Evolutionary conservation across 2,329 filamentous ascomycete genomes (phyloP).

Genomic region (Ophiocordyceps sinensis): DNA sequence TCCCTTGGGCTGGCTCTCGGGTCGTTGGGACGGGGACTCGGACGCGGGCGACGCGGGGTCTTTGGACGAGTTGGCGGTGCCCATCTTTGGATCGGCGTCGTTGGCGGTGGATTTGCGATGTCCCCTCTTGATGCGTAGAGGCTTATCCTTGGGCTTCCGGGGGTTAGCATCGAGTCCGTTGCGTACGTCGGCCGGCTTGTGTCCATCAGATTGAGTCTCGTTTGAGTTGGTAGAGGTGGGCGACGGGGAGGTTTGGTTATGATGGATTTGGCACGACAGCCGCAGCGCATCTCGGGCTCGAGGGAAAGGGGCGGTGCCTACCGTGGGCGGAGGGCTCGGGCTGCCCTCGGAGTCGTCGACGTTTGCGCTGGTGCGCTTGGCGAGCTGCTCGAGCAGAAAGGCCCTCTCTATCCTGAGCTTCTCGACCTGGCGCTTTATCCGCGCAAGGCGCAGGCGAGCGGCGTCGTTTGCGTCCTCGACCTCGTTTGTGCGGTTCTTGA

Average conservation of each 20-base stretch:
- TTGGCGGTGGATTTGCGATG: slow-evolving; percentile 45
- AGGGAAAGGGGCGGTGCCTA: slow-evolving; percentile 23
- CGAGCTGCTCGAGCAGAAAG: slow-evolving; percentile 57
- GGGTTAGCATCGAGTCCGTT: slow-evolving; percentile 20
- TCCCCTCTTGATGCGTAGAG: slow-evolving; percentile 58
- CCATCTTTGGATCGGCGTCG: slow-evolving; percentile 26
- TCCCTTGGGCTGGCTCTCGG: slow-evolving; percentile 15
- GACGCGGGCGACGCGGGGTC: slow-evolving; percentile 34
- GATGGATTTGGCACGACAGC: slow-evolving; percentile 4
- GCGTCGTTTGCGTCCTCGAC: slow-evolving; percentile 86
- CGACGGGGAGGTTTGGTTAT: not conserved
- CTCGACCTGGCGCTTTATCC: slow-evolving; percentile 73
- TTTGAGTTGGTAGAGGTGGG: slow-evolving; percentile 12
- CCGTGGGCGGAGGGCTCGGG: slow-evolving; percentile 65
- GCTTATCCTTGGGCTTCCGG: slow-evolving; percentile 60
- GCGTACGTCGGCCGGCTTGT: slow-evolving; percentile 16
- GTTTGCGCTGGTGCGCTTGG: slow-evolving; percentile 58
- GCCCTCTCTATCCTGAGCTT: slow-evolving; percentile 83
- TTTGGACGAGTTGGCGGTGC: slow-evolving; percentile 26
- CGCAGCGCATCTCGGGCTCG: slow-evolving; percentile 5
- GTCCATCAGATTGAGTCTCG: slow-evolving; percentile 18
- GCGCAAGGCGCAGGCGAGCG: slow-evolving; percentile 61
- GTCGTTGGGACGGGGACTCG: slow-evolving; percentile 26
- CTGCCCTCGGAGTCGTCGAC: slow-evolving; percentile 68
- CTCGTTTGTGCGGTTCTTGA: slow-evolving; percentile 82